Evolutionary conservation across 805 yeast genomes (phyloP), one percentile per base, ranked within the genome.

Genomic region (Sungouiozyma intestinalis): DNA sequence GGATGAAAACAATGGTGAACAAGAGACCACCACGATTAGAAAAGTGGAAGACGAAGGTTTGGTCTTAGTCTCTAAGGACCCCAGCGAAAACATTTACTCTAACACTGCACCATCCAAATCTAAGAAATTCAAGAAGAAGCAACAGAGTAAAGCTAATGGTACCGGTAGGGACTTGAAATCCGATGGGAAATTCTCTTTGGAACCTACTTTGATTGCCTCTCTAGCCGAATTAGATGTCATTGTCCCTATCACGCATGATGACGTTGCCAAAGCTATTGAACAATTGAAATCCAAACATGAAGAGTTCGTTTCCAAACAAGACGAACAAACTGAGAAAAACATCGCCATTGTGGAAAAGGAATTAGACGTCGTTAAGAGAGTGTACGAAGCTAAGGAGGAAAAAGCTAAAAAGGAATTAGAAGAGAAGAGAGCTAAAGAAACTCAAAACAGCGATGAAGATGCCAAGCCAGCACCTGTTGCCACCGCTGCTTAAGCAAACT

Each of bases 181-280:
- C 40, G 57, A 55, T 48, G 61, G 57, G 33, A 75, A 74, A 63
- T 79, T 87, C 62, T 72, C 79, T 43, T 74, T 92, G 52, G 90
- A 87, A 60, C 82, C 94, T 42, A 82, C 79, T 48, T 73, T 85
- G 47, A 79, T 90, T 54, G 78, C 81, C 48, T 74, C 82, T 42
- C 75, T 92, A 54, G 72, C 85, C 48, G 82, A 82, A 56, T 74
- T 90, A 57, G 77, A 79, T 43, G 74, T 90, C 49, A 70, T 82
- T 38, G 74, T 88, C 48, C 98, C 98, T 60, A 71, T 81, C 46
- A 73, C 79, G 53, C 67, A 74, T 48, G 92, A 79, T 15, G 90
- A 84, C 42, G 78, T 81, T 50, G 71, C 81, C 27, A 64, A 65
- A 36, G 76, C 90, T 48, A 64, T 84, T 55, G 77, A 70, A 40